These are phyloP conservation scores for Colletotrichum orchidophilum DNA, from an alignment of 2,329 filamentous ascomycete genomes.

Conservation along the genomic window DNA sequence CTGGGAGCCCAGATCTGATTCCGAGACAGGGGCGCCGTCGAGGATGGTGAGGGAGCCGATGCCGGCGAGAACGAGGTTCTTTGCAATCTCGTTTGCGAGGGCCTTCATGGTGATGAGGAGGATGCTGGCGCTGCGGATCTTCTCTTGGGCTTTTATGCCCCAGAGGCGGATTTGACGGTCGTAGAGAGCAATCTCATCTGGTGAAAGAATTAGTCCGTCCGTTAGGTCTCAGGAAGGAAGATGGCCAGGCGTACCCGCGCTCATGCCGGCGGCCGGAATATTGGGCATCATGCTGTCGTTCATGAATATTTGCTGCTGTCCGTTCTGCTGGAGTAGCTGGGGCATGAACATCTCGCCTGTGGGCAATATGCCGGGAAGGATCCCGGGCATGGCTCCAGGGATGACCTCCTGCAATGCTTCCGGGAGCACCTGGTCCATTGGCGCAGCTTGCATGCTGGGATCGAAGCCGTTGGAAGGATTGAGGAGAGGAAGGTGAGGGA, in stretches of 20 bases:
- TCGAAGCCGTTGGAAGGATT: conserved; percentile 17
- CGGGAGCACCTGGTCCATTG: conserved; percentile 34
- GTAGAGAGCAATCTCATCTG: conserved; percentile 96
- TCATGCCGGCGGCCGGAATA: conserved; percentile 38
- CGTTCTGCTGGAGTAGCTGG: conserved; percentile 20
- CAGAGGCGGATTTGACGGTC: conserved; percentile 97
- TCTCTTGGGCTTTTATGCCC: conserved; percentile 95
- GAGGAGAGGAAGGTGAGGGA: conserved; percentile 24
- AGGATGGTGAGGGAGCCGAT: conserved; percentile 90
- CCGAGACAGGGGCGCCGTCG: conserved; percentile 78
- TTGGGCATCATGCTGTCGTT: conserved; percentile 33
- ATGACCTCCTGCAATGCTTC: conserved; percentile 34
- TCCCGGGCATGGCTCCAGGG: conserved; percentile 32
- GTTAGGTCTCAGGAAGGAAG: background rate
- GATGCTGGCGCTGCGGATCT: conserved; percentile 88
- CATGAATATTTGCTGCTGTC: conserved; percentile 20
- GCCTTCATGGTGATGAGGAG: conserved; percentile 89
- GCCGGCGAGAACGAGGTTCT: conserved; percentile 91
- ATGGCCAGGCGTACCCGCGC: conserved; percentile 39
- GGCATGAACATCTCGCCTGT: conserved; percentile 34
- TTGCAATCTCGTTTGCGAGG: conserved; percentile 92
- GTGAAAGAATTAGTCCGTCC: conserved; percentile 17
- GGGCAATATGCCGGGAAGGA: conserved; percentile 32
- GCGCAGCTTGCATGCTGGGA: conserved; percentile 23
- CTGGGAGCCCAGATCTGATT: conserved; percentile 82